A percentile compares a stretch with the other conserved stretches of the same genome.
phyloP scores from a whole-genome alignment of 2,329 filamentous ascomycete genomes.

The Neospermospora avenae region DNA sequence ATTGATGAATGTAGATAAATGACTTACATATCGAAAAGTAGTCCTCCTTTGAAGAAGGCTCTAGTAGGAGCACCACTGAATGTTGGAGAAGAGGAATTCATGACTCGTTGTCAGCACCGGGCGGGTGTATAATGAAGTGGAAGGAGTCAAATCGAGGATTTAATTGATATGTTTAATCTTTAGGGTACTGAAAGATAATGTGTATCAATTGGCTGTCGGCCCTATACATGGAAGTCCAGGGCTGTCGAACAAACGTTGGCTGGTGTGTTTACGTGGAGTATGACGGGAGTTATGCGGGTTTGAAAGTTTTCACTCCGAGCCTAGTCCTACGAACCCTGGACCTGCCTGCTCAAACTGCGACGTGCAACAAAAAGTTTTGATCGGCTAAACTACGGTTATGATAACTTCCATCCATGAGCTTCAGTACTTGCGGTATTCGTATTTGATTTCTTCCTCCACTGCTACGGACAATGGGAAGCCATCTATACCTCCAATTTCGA shows the following conservation, averaged over 20 bases:
- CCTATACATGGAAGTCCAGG: conserved; percentile 6
- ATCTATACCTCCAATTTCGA: neutral
- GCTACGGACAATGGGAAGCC: too few species aligned
- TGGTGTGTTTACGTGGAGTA: conserved; percentile 22
- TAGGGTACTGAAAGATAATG: neutral
- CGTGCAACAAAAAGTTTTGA: conserved; percentile 21
- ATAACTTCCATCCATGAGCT: neutral
- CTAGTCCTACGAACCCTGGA: conserved; percentile 1
- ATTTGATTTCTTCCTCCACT: neutral
- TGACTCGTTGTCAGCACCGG: conserved; percentile 10
- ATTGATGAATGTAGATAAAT: neutral
- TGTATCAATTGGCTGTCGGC: conserved; percentile 30
- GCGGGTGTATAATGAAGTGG: neutral
- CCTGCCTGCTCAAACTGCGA: conserved; percentile 10
- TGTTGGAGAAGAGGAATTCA: conserved; percentile 26
- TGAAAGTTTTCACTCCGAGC: conserved; percentile 15
- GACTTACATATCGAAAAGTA: conserved; percentile 60
- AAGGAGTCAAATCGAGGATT: neutral
- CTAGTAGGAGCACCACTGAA: conserved; percentile 26
- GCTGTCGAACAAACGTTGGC: conserved; percentile 27
- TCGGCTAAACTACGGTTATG: neutral
- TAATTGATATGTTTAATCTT: neutral
- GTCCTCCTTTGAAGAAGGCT: conserved; percentile 26
- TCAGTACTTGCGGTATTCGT: neutral
- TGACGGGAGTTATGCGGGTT: conserved; percentile 25